Conservation (phyloP, 805 yeast species). For the Yarrowia phangngaensis region DNA sequence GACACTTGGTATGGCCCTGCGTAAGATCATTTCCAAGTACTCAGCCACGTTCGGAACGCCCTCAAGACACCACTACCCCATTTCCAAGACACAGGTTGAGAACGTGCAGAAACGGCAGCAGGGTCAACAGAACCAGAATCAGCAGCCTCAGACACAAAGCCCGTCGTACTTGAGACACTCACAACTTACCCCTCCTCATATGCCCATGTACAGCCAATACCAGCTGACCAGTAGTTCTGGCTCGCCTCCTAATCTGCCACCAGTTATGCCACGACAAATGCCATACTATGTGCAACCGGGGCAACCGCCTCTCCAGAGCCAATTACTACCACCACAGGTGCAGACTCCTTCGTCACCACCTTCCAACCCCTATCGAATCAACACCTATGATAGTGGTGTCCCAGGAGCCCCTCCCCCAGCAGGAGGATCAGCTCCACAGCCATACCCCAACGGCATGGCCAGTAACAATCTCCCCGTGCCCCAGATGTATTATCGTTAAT, state of each 20-base stretch:
- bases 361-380: constrained; percentile 9
- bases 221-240: constrained; percentile 12
- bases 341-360: constrained; percentile 10
- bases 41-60: constrained; percentile 33
- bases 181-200: constrained; percentile 22
- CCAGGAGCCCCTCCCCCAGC: neutral
- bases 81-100: constrained; percentile 22
- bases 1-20: constrained; percentile 50
- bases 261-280: constrained; percentile 24
- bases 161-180: constrained; percentile 8
- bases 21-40: constrained; percentile 58
- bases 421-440: neutral
- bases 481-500: constrained; percentile 25
- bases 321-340: neutral
- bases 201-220: constrained; percentile 19
- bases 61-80: constrained; percentile 13
- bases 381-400: neutral
- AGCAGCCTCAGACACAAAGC: neutral
- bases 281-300: constrained; percentile 21
- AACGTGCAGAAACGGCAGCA: constrained; percentile 7
- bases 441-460: constrained; percentile 21
- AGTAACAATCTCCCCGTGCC: constrained; percentile 22
- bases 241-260: constrained; percentile 7
- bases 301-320: constrained; percentile 6
- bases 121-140: neutral